Evolutionary conservation across 306 rosid genomes (phyloP), one percentile per base, ranked within the genome.

Genomic region (Carpinus viminea): DNA sequence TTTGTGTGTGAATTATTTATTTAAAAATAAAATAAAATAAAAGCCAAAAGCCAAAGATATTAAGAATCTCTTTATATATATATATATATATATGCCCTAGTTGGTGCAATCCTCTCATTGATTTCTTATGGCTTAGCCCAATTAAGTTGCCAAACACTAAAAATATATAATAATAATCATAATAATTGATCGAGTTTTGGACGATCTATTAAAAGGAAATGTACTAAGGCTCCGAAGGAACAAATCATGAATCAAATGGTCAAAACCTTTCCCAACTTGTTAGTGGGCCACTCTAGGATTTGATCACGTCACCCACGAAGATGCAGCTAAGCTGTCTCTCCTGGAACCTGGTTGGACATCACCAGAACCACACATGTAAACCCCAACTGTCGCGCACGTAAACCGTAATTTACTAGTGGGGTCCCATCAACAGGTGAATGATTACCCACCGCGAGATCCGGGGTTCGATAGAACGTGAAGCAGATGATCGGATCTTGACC

Each of bases 341-440:
- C 85, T 76, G 88, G 82, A 82, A 77, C 76, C 64, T 75, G 71
- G 85, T 86, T 82, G 88, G 87, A 75, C 82, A 74, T 80, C 83
- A 80, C 87, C 34, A 68, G 12, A 10, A 11, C 85, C 81, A 28
- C 56, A 47, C 80, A 80, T 80, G 91, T 82, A 89, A 64, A 7
- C 21, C 60, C 59, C 38, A 54, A 43, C 61, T 5, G 52, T 24
- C 66, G 65, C 87, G 86, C 80, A 88, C 78, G 84, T 45, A 38
- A 69, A 45, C 84, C 73, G 51, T 43, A 65, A 60, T 45, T 70
- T 56, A 2, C 61, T 75, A 66, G 84, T 77, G 76, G 86, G 79
- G 61, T 53, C 78, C 76, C 1, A 12, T 6, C 4, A 55, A 17
- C 20, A 36, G n/a, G 17, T 20, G 65, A 24, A 45, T 1, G 55